phyloP scores from a whole-genome alignment of 352 stramenopile genomes.

The Phytophthora brassicae region DNA sequence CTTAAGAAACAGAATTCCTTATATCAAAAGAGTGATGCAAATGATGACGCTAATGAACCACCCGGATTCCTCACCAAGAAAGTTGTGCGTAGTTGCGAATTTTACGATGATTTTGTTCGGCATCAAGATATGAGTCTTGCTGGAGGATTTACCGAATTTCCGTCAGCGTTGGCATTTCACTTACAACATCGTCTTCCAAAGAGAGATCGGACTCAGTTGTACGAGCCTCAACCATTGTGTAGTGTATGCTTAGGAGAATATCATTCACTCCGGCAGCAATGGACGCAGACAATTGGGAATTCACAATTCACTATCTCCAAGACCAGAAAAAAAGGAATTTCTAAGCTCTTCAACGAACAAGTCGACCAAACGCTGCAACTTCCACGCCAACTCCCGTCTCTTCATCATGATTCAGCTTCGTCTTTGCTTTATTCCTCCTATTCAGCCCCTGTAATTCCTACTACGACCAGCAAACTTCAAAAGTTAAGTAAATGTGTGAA shows the following conservation, averaged over 20 bases:
- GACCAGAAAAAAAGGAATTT: not conserved
- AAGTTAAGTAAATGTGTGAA: not conserved
- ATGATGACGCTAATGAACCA: slow-evolving; percentile 20
- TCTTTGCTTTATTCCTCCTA: slow-evolving; percentile 1
- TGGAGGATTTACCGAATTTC: slow-evolving; percentile 43
- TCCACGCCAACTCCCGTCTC: slow-evolving; percentile 23
- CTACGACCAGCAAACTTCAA: not conserved
- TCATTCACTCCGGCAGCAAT: slow-evolving; percentile 46
- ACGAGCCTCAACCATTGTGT: slow-evolving; percentile 61
- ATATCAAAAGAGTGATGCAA: slow-evolving; percentile 11
- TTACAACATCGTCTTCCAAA: slow-evolving; percentile 58
- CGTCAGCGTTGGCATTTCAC: slow-evolving; percentile 46
- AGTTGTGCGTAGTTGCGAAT: slow-evolving; percentile 65
- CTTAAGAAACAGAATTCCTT: not conserved
- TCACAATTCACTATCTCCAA: not conserved
- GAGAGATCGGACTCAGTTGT: slow-evolving; percentile 52
- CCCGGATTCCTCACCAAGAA: slow-evolving; percentile 68
- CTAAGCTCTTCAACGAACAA: slow-evolving; percentile 7
- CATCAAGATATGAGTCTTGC: slow-evolving; percentile 48
- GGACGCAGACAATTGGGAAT: slow-evolving; percentile 25
- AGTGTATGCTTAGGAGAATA: slow-evolving; percentile 45
- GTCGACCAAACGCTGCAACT: not conserved
- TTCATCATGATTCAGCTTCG: not conserved
- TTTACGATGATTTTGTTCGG: slow-evolving; percentile 50
- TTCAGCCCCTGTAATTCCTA: not conserved